phyloP scores from a whole-genome alignment of 768 basidiomycete genomes.

The Tephrocybe sp. region DNA sequence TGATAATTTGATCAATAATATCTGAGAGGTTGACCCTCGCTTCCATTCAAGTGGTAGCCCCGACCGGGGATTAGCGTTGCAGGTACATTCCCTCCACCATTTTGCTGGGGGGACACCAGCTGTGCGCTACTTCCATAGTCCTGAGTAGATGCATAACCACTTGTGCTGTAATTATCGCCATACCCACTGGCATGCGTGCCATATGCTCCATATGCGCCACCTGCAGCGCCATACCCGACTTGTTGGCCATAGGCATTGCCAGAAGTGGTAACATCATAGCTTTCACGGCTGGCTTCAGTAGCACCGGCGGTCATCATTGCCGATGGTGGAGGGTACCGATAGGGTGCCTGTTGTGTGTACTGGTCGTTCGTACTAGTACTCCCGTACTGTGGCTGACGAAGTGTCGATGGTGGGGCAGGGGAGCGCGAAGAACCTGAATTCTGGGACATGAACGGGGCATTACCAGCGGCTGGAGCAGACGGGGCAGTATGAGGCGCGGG shows the following conservation, averaged over 20 bases:
- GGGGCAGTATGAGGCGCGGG: conserved; percentile 8
- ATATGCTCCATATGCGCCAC: background rate
- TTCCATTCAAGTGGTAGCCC: background rate
- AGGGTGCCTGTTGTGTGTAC: conserved; percentile 10
- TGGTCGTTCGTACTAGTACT: background rate
- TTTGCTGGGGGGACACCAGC: conserved; percentile 5
- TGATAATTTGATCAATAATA: conserved; percentile 8
- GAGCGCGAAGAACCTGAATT: background rate
- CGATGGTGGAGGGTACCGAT: conserved; percentile 16
- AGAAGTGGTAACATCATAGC: background rate
- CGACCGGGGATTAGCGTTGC: conserved; percentile 2
- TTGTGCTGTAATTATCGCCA: background rate
- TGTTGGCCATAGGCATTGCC: background rate
- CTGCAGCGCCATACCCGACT: background rate
- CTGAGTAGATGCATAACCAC: background rate
- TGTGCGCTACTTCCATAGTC: conserved; percentile 11
- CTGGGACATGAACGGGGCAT: conserved; percentile 4
- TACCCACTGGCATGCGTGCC: background rate
- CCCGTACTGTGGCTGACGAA: conserved; percentile 5
- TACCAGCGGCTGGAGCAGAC: background rate
- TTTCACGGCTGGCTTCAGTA: background rate
- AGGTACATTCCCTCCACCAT: conserved; percentile 1
- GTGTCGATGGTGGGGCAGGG: background rate
- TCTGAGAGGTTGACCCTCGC: conserved; percentile 1
- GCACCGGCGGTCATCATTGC: background rate